phyloP scores from a whole-genome alignment of 192 early-diverging fungal genomes.

The Phlyctochytrium bullatum region DNA sequence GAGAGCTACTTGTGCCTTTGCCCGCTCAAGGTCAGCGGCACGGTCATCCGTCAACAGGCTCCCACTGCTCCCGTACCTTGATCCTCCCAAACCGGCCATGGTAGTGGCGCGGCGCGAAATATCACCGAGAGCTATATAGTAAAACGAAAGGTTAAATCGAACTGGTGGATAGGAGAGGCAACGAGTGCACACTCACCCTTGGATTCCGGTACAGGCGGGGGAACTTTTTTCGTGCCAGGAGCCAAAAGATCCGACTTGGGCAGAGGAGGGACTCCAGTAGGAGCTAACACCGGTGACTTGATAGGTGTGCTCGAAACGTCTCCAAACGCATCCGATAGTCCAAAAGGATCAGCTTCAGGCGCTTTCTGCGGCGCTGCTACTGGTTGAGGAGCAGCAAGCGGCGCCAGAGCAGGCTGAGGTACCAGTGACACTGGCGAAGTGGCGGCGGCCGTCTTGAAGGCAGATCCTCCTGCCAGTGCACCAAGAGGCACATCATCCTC shows the following conservation, averaged over 20 bases:
- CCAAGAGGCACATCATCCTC: no score
- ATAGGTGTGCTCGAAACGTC: neutral
- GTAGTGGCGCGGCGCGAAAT: neutral
- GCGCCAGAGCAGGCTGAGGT: no score
- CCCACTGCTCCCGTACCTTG: neutral
- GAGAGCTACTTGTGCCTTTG: conserved; percentile 62
- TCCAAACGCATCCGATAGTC: neutral
- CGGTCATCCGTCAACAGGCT: conserved; percentile 27
- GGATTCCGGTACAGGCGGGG: neutral
- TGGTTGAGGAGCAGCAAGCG: no score
- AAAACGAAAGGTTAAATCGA: neutral
- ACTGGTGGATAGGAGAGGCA: neutral
- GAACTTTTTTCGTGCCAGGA: neutral
- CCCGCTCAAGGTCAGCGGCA: conserved; percentile 47
- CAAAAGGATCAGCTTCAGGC: neutral
- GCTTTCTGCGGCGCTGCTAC: neutral
- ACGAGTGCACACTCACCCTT: neutral
- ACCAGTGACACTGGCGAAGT: no score
- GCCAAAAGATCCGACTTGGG: neutral
- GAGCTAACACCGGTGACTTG: neutral
- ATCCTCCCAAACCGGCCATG: no score
- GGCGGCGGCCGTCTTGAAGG: no score
- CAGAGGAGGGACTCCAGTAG: neutral
- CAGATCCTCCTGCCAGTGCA: no score
- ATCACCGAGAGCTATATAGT: neutral